Conservation (phyloP, 169 alveolate species). For the Plasmodium gaboni region DNA sequence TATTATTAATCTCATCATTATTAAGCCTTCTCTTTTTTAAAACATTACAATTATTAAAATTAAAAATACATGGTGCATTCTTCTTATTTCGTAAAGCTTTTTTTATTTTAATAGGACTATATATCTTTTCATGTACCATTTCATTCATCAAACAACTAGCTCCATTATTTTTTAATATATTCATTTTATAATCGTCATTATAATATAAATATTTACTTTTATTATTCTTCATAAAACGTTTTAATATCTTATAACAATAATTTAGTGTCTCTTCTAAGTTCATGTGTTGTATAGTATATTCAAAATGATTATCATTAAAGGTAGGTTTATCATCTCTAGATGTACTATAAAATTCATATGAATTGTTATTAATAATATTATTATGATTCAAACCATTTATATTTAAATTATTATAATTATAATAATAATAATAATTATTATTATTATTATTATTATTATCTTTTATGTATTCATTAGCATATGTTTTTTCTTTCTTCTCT, state of each 20-base stretch:
- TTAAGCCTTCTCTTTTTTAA: slow-evolving; percentile 26
- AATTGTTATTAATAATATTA: not conserved
- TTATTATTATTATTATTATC: not conserved
- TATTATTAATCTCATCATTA: not conserved
- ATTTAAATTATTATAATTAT: not conserved
- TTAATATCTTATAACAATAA: slow-evolving; percentile 71
- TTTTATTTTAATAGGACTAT: not conserved
- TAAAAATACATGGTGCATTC: slow-evolving; percentile 11
- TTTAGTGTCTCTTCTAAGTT: slow-evolving; percentile 55
- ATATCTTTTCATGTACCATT: no score
- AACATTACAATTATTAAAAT: slow-evolving; percentile 22
- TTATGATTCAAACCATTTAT: not conserved
- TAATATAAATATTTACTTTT: slow-evolving; percentile 32
- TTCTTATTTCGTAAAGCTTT: not conserved
- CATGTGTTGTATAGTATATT: slow-evolving; percentile 29
- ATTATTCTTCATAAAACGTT: slow-evolving; percentile 15
- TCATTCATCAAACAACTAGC: no score
- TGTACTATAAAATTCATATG: not conserved
- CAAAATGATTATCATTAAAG: not conserved
- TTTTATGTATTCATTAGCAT: not conserved
- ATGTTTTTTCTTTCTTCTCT: not conserved
- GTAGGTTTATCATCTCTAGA: slow-evolving; percentile 1
- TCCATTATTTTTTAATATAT: not conserved
- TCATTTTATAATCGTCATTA: slow-evolving; percentile 7
- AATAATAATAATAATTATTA: not conserved